Evolutionary conservation across 768 basidiomycete species (phyloP).

Genomic region (Collybia mongolica): DNA sequence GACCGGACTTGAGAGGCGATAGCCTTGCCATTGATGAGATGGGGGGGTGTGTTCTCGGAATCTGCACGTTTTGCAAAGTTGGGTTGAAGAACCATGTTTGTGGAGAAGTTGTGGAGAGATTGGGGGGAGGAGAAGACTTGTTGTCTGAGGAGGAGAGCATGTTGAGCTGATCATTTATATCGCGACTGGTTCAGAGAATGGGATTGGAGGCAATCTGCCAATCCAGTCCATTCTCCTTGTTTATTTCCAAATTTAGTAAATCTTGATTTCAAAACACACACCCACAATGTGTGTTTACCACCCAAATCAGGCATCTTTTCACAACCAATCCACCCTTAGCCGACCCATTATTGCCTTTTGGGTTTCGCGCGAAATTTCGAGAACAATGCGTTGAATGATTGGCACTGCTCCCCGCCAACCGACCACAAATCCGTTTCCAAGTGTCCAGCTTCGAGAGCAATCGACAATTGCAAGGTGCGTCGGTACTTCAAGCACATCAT

Average conservation of each 20-base stretch:
- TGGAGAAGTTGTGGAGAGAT: not conserved
- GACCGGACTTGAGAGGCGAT: conserved; percentile 18
- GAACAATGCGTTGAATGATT: no score
- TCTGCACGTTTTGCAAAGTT: conserved; percentile 20
- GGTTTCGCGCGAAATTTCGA: no score
- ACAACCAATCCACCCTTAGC: not conserved
- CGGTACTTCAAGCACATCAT: no score
- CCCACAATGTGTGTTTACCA: not conserved
- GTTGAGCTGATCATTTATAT: no score
- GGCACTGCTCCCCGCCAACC: no score
- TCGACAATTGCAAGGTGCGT: no score
- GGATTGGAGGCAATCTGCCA: not conserved
- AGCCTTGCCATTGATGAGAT: conserved; percentile 11
- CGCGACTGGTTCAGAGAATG: no score
- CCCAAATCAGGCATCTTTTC: not conserved
- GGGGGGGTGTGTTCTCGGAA: conserved; percentile 33
- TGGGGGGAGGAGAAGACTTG: not conserved
- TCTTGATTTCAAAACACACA: not conserved
- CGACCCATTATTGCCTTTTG: not conserved
- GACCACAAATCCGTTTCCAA: no score
- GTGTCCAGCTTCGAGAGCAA: no score
- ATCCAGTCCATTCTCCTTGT: conserved; percentile 3
- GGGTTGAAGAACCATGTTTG: conserved; percentile 26
- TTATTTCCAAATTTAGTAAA: not conserved
- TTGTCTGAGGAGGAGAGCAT: not conserved